Percentiles rank a stretch among this genome's conserved stretches.
These are phyloP conservation scores for Aspergillus luchuensis DNA, from an alignment of 2,329 filamentous ascomycete species.

Conservation along the genomic window DNA sequence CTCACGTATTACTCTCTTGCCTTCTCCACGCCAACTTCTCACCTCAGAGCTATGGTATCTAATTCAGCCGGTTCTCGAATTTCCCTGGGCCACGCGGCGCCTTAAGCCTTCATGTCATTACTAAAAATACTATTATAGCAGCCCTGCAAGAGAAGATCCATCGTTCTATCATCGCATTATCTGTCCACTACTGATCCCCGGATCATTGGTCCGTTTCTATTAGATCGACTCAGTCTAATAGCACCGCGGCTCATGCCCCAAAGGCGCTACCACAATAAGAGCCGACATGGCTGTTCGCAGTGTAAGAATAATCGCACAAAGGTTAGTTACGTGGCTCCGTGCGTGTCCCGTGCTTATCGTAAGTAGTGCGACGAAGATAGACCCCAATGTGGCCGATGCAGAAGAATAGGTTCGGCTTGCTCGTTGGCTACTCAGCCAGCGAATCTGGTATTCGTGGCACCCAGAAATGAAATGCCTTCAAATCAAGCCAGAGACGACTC, in stretches of 20 bases:
- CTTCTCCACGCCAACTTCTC: neutral
- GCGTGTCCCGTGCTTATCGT: neutral
- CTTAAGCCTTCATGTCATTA: neutral
- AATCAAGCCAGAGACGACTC: neutral
- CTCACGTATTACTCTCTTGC: neutral
- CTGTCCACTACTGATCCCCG: neutral
- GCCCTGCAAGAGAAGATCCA: neutral
- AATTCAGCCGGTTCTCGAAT: neutral
- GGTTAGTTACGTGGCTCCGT: neutral
- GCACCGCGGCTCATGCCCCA: neutral
- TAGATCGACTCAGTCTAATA: neutral
- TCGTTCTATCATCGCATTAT: neutral
- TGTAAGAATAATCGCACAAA: conserved; percentile 2
- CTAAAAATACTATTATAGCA: neutral
- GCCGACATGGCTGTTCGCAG: neutral
- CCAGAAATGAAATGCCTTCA: neutral
- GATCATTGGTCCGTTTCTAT: neutral
- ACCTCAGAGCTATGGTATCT: neutral
- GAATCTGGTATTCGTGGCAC: neutral
- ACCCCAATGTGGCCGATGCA: neutral
- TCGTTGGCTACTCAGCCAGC: neutral
- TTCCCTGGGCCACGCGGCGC: neutral
- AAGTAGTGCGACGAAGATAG: conserved; percentile 1
- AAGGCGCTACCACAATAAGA: neutral
- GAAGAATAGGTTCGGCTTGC: neutral